Percentiles rank a stretch among this genome's conserved stretches.
Evolutionary conservation across 495 filamentous ascomycete genomes (phyloP).

Genomic region (Melanomma pulvis-pyrius): DNA sequence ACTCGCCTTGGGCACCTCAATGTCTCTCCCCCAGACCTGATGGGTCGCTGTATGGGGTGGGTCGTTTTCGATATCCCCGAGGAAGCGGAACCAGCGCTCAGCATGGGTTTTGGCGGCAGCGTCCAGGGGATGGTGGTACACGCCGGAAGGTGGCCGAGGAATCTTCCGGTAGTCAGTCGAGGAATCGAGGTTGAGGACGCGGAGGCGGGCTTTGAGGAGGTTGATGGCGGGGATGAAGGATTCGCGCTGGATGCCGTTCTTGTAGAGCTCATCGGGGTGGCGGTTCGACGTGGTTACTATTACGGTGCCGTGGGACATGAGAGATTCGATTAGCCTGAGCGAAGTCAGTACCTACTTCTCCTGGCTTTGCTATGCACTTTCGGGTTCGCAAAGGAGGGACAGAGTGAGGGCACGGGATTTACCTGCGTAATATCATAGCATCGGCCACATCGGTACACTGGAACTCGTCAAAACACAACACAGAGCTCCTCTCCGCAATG

Average conservation of each 20-base stretch:
- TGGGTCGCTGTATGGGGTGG: constrained; percentile 77
- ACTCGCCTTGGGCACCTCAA: constrained; percentile 82
- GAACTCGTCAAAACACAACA: constrained; percentile 98
- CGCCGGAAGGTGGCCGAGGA: constrained; percentile 86
- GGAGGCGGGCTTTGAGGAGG: constrained; percentile 77
- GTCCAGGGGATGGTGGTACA: constrained; percentile 88
- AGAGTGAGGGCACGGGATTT: constrained; percentile 16
- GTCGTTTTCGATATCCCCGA: constrained; percentile 78
- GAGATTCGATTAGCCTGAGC: constrained; percentile 67
- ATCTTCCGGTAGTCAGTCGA: constrained; percentile 97
- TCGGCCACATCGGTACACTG: constrained; percentile 98
- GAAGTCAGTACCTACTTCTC: neutral
- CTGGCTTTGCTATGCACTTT: constrained; percentile 45
- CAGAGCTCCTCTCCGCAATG: constrained; percentile 80
- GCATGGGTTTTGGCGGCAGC: constrained; percentile 75
- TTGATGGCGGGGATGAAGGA: constrained; percentile 96
- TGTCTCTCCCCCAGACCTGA: constrained; percentile 90
- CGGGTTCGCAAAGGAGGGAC: neutral
- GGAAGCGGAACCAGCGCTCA: constrained; percentile 90
- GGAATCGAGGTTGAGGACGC: constrained; percentile 92
- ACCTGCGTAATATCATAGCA: constrained; percentile 92
- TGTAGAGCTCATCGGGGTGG: constrained; percentile 94
- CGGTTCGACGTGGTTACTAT: constrained; percentile 96
- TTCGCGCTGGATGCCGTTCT: constrained; percentile 94
- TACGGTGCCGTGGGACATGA: constrained; percentile 96